These are phyloP conservation scores for Tricholoma hemisulphureum DNA, from an alignment of 768 basidiomycete genomes.

Conservation along the genomic window DNA sequence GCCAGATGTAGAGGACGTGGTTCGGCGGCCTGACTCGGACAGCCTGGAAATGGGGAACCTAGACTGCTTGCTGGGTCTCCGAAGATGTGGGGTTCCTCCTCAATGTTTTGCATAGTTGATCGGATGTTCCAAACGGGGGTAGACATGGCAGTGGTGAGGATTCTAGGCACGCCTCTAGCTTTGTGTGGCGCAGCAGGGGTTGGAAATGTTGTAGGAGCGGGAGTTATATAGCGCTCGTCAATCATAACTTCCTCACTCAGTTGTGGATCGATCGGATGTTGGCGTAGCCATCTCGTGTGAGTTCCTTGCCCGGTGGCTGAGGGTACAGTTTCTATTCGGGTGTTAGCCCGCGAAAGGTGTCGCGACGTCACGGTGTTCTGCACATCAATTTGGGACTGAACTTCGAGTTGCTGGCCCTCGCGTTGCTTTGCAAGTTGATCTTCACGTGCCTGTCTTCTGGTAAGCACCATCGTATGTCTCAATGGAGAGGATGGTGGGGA, in stretches of 20 bases:
- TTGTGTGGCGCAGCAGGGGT: not conserved
- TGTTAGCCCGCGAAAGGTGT: not conserved
- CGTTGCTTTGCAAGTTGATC: not conserved
- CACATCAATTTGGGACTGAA: not conserved
- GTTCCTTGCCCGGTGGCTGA: slow-evolving; percentile 2
- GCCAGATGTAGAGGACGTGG: not conserved
- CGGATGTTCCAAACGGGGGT: not conserved
- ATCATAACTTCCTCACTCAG: not conserved
- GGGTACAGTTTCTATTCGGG: not conserved
- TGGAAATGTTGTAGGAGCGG: not conserved
- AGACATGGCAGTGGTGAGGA: not conserved
- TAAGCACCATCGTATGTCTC: not conserved
- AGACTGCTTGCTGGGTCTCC: not conserved
- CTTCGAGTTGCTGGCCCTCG: not conserved
- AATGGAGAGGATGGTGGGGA: not conserved
- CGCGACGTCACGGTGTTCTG: not conserved
- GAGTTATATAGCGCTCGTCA: not conserved
- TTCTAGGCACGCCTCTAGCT: not conserved
- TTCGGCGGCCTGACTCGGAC: not conserved
- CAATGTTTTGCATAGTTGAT: not conserved
- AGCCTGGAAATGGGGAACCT: not conserved
- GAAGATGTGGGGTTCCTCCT: not conserved
- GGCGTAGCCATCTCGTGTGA: slow-evolving; percentile 2
- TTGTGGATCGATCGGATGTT: not conserved
- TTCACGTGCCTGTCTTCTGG: not conserved